These are phyloP conservation scores for Candolleomyces eurysporus DNA, from an alignment of 768 basidiomycete genomes.

Conservation along the genomic window DNA sequence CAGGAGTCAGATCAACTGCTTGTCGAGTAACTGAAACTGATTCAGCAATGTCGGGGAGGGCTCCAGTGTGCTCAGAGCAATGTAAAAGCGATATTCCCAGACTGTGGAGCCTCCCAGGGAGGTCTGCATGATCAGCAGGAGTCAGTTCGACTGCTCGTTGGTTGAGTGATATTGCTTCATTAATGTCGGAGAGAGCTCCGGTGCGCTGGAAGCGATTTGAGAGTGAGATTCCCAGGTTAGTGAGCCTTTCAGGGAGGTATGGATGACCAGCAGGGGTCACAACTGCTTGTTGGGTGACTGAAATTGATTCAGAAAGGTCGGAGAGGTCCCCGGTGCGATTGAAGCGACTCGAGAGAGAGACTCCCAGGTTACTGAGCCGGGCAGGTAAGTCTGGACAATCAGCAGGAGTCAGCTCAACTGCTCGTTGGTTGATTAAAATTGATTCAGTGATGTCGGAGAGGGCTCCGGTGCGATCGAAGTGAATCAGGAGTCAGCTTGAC, in stretches of 20 bases:
- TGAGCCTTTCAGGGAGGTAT: not conserved
- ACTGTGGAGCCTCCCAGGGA: no score
- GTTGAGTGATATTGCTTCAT: not conserved
- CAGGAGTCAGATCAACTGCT: no score
- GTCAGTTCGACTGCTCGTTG: not conserved
- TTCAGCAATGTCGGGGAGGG: no score
- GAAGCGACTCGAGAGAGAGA: not conserved
- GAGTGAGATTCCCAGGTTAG: not conserved
- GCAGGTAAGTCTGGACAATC: not conserved
- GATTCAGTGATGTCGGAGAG: not conserved
- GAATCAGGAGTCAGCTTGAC: constrained; percentile 1
- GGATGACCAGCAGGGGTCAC: not conserved
- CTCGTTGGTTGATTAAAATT: not conserved
- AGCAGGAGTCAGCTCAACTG: not conserved
- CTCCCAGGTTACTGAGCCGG: not conserved
- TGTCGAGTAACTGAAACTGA: no score
- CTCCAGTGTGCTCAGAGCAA: no score
- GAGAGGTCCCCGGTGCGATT: not conserved
- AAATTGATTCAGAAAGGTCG: not conserved
- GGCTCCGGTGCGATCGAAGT: constrained; percentile 5
- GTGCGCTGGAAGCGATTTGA: not conserved
- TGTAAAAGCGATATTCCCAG: no score
- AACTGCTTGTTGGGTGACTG: not conserved
- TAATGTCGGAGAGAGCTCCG: not conserved
- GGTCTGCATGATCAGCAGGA: no score